Base-by-base conservation (phyloP, 371 early-diverging fungal species). In the Zopfochytrium polystomum region DNA sequence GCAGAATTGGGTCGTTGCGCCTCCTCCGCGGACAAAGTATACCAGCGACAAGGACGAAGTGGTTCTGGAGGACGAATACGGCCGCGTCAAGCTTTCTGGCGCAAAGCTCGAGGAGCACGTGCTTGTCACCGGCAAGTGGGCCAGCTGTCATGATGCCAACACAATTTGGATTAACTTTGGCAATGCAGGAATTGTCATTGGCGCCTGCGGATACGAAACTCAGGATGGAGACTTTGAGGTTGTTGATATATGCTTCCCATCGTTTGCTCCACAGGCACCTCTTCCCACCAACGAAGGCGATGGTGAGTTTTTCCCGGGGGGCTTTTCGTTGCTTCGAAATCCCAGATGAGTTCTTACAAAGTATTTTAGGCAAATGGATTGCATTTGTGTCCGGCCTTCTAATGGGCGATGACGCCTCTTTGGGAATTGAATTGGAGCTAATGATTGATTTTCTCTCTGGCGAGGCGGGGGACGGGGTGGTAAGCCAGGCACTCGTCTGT, bases 61-160 rank as follows among this genome's bases (percentile, higher is more conserved):
- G n/a, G 74, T 81, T 7, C 62, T 95, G 43, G 96, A 96, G 63
- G 96, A 96, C 71, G 95, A 95, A 66, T 91, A 90, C 0, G 95
- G 96, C 1, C 84, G 95, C 34, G 80, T 95, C 29, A 59, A 76
- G 65, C 66, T 86, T 42, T 69, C 62, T 30, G 95, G 88, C 13
- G 60, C 62, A 3, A 60, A 76, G n/a, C 33, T 88, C 22, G 63
- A 77, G 18, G 67, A 70, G 22, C 71, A 73, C 27, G 58, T 77
- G 23, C 70, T 90, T 51, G 84, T 90, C 13, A 90, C 92, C 4
- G 90, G 83, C 75, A 68, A 30, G 47, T 64, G 38, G 33, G 47
- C 30, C 55, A 23, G 22, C 26, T 4, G 20, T 26, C 9, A 27
- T 11, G 30, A n/a, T 60, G 32, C 38, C 5, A 32, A 4, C 55